Evolutionary conservation across 805 yeast genomes (phyloP).

Genomic region (Torulaspora maleeae): DNA sequence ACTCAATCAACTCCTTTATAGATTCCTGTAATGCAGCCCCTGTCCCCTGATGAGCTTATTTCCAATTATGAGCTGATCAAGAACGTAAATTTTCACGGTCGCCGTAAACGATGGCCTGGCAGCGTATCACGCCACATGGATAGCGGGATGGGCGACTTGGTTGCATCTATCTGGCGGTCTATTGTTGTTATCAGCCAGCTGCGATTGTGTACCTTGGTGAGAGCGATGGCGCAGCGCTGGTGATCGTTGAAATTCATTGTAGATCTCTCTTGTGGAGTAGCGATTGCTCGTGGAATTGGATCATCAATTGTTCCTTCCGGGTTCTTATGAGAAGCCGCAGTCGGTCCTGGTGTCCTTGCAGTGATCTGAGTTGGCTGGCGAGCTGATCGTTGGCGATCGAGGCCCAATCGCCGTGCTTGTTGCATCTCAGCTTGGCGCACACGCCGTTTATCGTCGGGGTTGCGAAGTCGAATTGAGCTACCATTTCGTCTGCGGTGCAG

Average conservation of each 20-base stretch:
- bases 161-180: not conserved
- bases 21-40: conserved; percentile 1
- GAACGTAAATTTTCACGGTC: conserved; percentile 1
- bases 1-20: conserved; percentile 1
- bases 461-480: conserved; percentile 9
- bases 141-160: not conserved
- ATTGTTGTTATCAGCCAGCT: too few relatives aligned
- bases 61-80: conserved; percentile 1
- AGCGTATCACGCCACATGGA: conserved; percentile 9
- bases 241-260: not conserved
- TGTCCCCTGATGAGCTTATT: conserved; percentile 9
- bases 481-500: conserved; percentile 20
- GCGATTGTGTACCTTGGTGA: too few relatives aligned
- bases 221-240: not conserved
- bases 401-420: conserved; percentile 32
- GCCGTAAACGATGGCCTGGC: conserved; percentile 9
- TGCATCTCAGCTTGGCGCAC: conserved; percentile 29
- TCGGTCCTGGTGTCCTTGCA: conserved; percentile 25
- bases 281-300: conserved; percentile 27
- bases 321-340: conserved; percentile 21
- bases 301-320: conserved; percentile 28
- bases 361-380: conserved; percentile 23
- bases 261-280: conserved; percentile 1
- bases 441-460: conserved; percentile 16
- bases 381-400: conserved; percentile 21